These are phyloP conservation scores for Podaxis sp. DNA, from an alignment of 768 basidiomycete species.

Conservation along the genomic window DNA sequence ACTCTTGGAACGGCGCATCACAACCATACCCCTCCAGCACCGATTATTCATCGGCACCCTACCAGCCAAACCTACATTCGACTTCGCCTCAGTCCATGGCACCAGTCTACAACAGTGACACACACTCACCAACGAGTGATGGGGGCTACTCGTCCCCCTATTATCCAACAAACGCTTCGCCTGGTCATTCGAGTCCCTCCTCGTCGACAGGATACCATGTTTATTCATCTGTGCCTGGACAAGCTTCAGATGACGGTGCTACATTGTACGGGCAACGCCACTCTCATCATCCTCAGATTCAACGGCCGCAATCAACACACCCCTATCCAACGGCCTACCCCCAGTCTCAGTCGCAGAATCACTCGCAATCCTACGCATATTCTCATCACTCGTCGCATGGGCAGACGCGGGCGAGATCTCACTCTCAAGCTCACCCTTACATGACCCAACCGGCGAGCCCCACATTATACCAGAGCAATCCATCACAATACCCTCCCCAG, in stretches of 20 bases:
- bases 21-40: conserved; percentile 3
- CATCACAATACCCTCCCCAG: conserved; percentile 31
- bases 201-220: conserved; percentile 21
- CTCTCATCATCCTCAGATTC: conserved; percentile 22
- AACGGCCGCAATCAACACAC: conserved; percentile 30
- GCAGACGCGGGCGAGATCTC: conserved; percentile 37
- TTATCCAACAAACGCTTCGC: conserved; percentile 19
- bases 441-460: conserved; percentile 17
- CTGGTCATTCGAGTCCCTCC: conserved; percentile 23
- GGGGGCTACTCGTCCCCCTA: conserved; percentile 22
- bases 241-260: conserved; percentile 6
- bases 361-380: conserved; percentile 37
- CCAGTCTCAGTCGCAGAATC: conserved; percentile 36
- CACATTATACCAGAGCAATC: conserved; percentile 18
- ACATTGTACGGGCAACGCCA: conserved; percentile 12
- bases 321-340: conserved; percentile 32
- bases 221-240: conserved; percentile 20
- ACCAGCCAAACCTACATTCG: not conserved
- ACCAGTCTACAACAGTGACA: conserved; percentile 1
- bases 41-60: conserved; percentile 3
- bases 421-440: conserved; percentile 35
- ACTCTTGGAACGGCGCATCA: conserved; percentile 31
- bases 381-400: conserved; percentile 27
- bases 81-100: conserved; percentile 7
- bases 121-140: conserved; percentile 7